Evolutionary conservation across 2,329 filamentous ascomycete genomes (phyloP), one percentile per base, ranked within the genome.

Genomic region (Epichloe coenophiala): DNA sequence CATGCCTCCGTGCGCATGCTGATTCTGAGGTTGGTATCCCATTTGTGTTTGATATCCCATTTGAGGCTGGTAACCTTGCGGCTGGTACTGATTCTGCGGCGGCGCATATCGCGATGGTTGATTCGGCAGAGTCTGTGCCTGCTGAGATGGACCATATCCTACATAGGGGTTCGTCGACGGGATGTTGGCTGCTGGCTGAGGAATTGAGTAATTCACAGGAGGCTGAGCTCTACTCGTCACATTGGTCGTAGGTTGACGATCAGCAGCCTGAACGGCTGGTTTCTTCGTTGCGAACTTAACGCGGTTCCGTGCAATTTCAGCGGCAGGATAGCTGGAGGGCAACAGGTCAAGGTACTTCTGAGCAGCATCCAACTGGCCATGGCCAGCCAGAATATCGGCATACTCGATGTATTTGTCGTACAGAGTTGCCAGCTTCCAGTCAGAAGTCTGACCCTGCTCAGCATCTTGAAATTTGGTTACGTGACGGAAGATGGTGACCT

Each of bases 371-470:
- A 98, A 72, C 60, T 94, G 87, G 12, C 94, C 93, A 62, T 96
- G 88, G 6, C 88, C 82, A 45, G 93, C 89, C 51, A 94, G 81
- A 57, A 98, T 90, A 63, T 98, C 91, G 13, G 93, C 91, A 65
- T 97, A 98, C 69, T 98, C 93, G 31, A 86, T 84, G 64, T 98
- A 98, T 69, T 95, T 95, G 65, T 89, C 84, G 67, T 98, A 98
- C 49, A 98, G 73, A 2, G 83, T 76, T 38, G 82, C 78, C 53
- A 98, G 80, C 70, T 95, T 96, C 91, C 91, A 98, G 59, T 84
- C 87, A 1, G 83, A 82, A 9, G 78, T 74, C 58, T 87, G 78
- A 45, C 71, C 70, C 56, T 80, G 79, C 62, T 96, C 89, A 8
- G 71, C 68, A 63, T 98, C 93, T 59, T 86, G 73, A 72, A 96